Conservation (phyloP, 352 stramenopile genomes). For the Nothophytophthora sp. region DNA sequence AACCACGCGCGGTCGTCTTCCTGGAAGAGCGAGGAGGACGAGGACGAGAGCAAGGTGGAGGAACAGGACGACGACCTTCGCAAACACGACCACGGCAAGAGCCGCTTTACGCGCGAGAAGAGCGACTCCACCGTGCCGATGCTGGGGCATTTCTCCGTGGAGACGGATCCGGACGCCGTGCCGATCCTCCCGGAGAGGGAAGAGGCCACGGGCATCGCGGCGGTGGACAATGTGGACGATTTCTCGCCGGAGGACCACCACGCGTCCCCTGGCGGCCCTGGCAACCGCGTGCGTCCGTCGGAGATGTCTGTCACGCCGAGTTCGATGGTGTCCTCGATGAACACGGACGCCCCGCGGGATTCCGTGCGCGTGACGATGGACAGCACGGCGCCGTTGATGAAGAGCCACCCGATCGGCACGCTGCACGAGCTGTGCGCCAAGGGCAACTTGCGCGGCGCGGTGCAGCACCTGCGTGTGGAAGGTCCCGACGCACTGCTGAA, state of each 20-base stretch:
- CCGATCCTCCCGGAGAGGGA: slow-evolving; percentile 61
- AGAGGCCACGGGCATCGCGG: slow-evolving; percentile 47
- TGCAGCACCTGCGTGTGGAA: slow-evolving; percentile 77
- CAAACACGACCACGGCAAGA: slow-evolving; percentile 21
- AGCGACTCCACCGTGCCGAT: slow-evolving; percentile 69
- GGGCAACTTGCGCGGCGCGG: slow-evolving; percentile 74
- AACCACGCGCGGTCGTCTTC: slow-evolving; percentile 11
- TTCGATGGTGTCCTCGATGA: slow-evolving; percentile 37
- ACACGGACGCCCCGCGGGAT: slow-evolving; percentile 49
- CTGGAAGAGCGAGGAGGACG: slow-evolving; percentile 23
- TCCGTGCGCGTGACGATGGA: slow-evolving; percentile 78
- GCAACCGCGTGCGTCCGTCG: slow-evolving; percentile 37
- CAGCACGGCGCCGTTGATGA: slow-evolving; percentile 64
- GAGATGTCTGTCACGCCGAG: slow-evolving; percentile 20
- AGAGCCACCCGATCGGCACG: slow-evolving; percentile 78
- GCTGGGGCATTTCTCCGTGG: slow-evolving; percentile 70
- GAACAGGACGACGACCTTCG: slow-evolving; percentile 8
- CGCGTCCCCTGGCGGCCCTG: slow-evolving; percentile 27
- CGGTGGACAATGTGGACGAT: slow-evolving; percentile 59
- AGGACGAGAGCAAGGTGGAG: slow-evolving; percentile 25
- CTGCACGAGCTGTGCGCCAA: slow-evolving; percentile 81
- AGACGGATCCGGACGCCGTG: slow-evolving; percentile 48
- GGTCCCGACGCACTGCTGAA: slow-evolving; percentile 63
- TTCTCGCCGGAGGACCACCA: slow-evolving; percentile 31
- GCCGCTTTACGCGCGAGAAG: slow-evolving; percentile 39